These are phyloP conservation scores for Xylaria longipes DNA, from an alignment of 495 filamentous ascomycete species.

Conservation along the genomic window DNA sequence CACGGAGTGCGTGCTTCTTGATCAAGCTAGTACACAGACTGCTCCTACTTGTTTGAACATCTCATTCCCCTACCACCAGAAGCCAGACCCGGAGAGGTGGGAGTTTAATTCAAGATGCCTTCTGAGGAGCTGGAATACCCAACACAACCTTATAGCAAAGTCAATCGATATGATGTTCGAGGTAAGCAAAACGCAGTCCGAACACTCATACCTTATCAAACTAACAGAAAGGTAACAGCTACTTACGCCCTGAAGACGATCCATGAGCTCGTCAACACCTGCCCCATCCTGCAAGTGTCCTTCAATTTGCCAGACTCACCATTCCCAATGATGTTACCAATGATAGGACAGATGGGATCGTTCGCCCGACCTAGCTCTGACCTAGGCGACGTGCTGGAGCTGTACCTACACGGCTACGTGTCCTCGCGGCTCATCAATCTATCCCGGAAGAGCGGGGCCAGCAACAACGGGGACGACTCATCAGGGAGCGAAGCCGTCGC, in stretches of 20 bases:
- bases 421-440: slow-evolving; percentile 79
- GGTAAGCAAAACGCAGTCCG: slow-evolving; percentile 50
- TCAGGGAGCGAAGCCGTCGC: background rate
- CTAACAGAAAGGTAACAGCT: slow-evolving; percentile 50
- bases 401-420: slow-evolving; percentile 90
- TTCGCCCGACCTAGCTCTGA: slow-evolving; percentile 68
- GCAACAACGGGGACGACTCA: slow-evolving; percentile 31
- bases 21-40: background rate
- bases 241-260: slow-evolving; percentile 78
- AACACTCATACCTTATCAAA: background rate
- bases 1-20: background rate
- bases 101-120: slow-evolving; percentile 48
- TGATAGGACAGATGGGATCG: slow-evolving; percentile 85
- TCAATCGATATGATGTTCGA: slow-evolving; percentile 72
- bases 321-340: slow-evolving; percentile 74
- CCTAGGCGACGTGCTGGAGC: slow-evolving; percentile 70
- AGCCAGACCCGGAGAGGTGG: background rate
- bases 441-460: slow-evolving; percentile 50
- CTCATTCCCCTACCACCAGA: background rate
- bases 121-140: slow-evolving; percentile 67
- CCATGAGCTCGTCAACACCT: slow-evolving; percentile 79
- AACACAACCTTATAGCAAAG: slow-evolving; percentile 68
- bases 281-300: slow-evolving; percentile 81
- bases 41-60: background rate
- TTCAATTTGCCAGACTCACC: slow-evolving; percentile 71